These are phyloP conservation scores for Periconia sp. DNA, from an alignment of 2,329 filamentous ascomycete genomes.

Conservation along the genomic window DNA sequence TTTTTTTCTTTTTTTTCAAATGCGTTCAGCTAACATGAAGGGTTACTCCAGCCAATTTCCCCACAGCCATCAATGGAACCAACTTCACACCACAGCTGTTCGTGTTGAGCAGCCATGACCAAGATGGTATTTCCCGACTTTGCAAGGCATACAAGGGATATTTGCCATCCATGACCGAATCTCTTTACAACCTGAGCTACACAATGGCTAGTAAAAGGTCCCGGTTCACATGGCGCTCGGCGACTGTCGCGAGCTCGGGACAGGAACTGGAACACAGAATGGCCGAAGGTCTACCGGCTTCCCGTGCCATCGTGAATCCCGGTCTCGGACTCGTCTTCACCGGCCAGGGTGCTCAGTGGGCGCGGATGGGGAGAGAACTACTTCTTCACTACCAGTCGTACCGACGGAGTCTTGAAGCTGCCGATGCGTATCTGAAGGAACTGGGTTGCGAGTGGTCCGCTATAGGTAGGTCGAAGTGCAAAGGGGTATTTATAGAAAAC, in stretches of 20 bases:
- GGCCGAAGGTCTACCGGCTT: neutral
- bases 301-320: neutral
- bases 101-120: too few species aligned
- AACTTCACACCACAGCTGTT: too few species aligned
- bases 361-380: slow-evolving; percentile 19
- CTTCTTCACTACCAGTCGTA: slow-evolving; percentile 4
- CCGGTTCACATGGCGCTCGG: neutral
- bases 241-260: neutral
- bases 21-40: neutral
- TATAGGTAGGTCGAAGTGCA: neutral
- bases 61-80: too few species aligned
- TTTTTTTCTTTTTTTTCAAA: neutral
- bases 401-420: neutral
- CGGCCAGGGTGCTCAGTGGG: slow-evolving; percentile 34
- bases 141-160: neutral
- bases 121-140: too few species aligned
- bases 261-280: neutral
- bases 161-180: neutral
- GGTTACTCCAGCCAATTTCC: neutral
- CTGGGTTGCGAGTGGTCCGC: neutral
- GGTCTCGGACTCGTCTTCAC: slow-evolving; percentile 24
- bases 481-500: too few species aligned
- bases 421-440: neutral
- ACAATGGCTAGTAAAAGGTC: neutral
- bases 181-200: neutral